Percentiles rank a stretch among this genome's conserved stretches.
Conservation (phyloP, 768 basidiomycete species). For the Neoboletus magnificus region DNA sequence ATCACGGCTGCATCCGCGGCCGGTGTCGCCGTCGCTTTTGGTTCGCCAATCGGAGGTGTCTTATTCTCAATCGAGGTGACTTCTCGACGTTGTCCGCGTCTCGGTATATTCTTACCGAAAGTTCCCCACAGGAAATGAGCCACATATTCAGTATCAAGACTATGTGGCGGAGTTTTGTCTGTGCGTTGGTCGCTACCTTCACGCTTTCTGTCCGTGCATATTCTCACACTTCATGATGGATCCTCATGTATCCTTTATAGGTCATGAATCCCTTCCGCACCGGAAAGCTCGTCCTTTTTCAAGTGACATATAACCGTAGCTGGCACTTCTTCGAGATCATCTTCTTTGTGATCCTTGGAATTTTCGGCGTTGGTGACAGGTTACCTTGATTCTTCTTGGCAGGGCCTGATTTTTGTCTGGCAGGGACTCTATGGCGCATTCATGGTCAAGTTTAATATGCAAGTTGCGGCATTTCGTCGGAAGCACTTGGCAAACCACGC, state of each 20-base stretch:
- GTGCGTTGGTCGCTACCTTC: constrained; percentile 94
- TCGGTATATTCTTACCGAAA: not conserved
- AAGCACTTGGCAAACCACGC: constrained; percentile 84
- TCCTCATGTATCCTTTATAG: constrained; percentile 40
- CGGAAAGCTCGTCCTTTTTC: constrained; percentile 96
- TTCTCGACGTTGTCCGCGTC: constrained; percentile 3
- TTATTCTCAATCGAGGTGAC: constrained; percentile 92
- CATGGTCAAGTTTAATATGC: constrained; percentile 94
- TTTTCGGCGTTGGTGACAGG: constrained; percentile 76
- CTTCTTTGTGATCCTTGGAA: constrained; percentile 90
- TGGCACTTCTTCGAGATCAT: constrained; percentile 99
- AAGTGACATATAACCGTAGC: constrained; percentile 94
- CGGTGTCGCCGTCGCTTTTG: constrained; percentile 97
- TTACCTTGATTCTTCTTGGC: not conserved
- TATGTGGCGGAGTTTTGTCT: constrained; percentile 98
- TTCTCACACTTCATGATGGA: constrained; percentile 16
- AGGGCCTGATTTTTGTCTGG: constrained; percentile 9
- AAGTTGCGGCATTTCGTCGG: constrained; percentile 90
- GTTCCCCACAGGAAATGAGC: constrained; percentile 85
- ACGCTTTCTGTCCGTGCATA: constrained; percentile 76
- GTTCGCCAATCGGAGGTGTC: constrained; percentile 96
- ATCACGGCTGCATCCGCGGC: constrained; percentile 95
- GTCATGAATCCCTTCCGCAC: constrained; percentile 98
- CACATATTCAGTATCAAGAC: constrained; percentile 95
- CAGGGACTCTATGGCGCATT: constrained; percentile 98